Evolutionary conservation across 208 protist species (phyloP), one percentile per base, ranked within the genome.

Genomic region (Porcisia hertigi): DNA sequence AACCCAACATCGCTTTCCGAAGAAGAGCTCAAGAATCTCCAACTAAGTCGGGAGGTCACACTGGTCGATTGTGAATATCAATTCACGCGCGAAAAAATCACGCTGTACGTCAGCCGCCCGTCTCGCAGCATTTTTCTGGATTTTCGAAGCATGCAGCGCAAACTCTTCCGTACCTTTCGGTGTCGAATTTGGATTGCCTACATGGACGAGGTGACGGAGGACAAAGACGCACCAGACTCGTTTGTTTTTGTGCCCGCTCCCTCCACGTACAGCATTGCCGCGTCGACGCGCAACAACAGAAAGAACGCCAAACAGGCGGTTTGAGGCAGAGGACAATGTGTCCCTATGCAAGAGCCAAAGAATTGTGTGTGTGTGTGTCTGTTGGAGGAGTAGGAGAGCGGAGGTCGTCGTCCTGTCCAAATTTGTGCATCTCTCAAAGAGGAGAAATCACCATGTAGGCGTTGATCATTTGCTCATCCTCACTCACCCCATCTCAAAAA

Each of bases 131-230:
- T 86, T 25, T 93, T 92, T 55, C 83, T 92, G 3, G 87, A 93
- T 72, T 95, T 95, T 54, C 84, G 88, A n/a, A 76, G 86, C 47
- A 88, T 95, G 88, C 88, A 93, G 77, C 84, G 90, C 52, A 86
- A 86, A 76, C 83, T 95, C 16, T 88, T 85, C 81, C 86, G 88
- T 45, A 69, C 80, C 43, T 89, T 91, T 36, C 85, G 87, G 64
- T 92, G 88, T 75, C 88, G 88, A 69, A 95, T 95, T 62, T 95
- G 90, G 88, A 82, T 92, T 16, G 83, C 85, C 52, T 92, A 94
- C 86, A 83, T 91, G 77, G 88, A 94, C 69, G 90, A 94, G 69
- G 73, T 92, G 41, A 69, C 77, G 47, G 72, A 79, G 43, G 87
- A 91, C 77, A 77, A 79, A 36, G 83, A 87, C 66, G 71, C 79